Conservation (phyloP, 2,329 filamentous ascomycete species). For the Neofusicoccum parvum region DNA sequence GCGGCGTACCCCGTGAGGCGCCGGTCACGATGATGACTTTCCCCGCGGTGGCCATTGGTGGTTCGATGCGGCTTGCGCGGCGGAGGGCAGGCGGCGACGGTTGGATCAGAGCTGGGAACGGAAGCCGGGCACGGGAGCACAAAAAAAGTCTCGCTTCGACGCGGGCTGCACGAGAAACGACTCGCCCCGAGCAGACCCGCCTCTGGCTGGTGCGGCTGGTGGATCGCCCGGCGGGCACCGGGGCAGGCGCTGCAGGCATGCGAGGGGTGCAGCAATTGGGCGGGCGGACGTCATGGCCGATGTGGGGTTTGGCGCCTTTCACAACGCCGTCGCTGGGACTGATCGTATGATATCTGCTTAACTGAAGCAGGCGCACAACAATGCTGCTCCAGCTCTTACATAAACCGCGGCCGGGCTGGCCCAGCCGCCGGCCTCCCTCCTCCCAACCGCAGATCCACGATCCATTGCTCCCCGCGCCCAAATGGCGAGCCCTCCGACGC, state of each 20-base stretch:
- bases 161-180: background rate
- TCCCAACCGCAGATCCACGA: background rate
- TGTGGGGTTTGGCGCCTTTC: constrained; percentile 21
- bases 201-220: constrained; percentile 4
- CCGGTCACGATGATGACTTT: constrained; percentile 61
- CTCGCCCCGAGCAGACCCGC: constrained; percentile 5
- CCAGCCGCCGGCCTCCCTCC: background rate
- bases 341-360: constrained; percentile 21
- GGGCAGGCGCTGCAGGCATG: background rate
- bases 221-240: background rate
- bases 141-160: background rate
- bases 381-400: constrained; percentile 10
- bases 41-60: constrained; percentile 62
- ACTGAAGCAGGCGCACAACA: constrained; percentile 12
- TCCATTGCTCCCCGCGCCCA: background rate
- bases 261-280: constrained; percentile 8
- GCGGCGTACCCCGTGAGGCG: constrained; percentile 59
- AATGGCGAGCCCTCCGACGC: constrained; percentile 5
- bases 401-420: constrained; percentile 5
- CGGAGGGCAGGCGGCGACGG: constrained; percentile 43
- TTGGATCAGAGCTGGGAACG: constrained; percentile 46
- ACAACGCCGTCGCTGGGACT: constrained; percentile 17
- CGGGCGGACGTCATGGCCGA: constrained; percentile 21
- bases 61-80: constrained; percentile 36
- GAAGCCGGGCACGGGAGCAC: background rate